These are phyloP conservation scores for Hemileccinum rubropunctum DNA, from an alignment of 768 basidiomycete species.

Conservation along the genomic window DNA sequence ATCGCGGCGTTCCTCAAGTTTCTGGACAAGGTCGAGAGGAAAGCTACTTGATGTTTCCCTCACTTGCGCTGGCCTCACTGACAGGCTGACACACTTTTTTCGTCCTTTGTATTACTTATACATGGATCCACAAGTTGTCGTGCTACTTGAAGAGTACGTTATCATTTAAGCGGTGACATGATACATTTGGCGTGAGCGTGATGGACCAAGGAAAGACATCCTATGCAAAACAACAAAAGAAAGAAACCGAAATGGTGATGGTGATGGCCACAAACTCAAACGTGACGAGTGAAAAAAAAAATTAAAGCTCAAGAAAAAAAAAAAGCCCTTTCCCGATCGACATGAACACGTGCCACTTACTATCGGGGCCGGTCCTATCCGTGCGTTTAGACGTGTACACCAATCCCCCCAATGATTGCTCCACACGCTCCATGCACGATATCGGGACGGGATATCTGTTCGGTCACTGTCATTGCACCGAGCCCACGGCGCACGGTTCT, in stretches of 20 bases:
- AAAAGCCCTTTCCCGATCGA: slow-evolving; percentile 1
- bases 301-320: slow-evolving; percentile 4
- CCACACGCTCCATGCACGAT: background rate
- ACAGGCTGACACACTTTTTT: background rate
- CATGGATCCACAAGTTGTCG: slow-evolving; percentile 7
- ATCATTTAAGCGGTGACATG: slow-evolving; percentile 16
- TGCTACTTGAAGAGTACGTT: slow-evolving; percentile 18
- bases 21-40: slow-evolving; percentile 26
- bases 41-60: background rate
- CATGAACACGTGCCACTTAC: background rate
- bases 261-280: background rate
- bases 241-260: slow-evolving; percentile 1
- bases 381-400: background rate
- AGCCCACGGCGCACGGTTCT: slow-evolving; percentile 1
- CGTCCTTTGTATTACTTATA: slow-evolving; percentile 11
- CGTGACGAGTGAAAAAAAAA: slow-evolving; percentile 1
- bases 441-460: background rate
- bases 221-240: slow-evolving; percentile 29
- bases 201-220: slow-evolving; percentile 14
- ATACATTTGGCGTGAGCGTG: slow-evolving; percentile 25
- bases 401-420: background rate
- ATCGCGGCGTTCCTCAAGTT: slow-evolving; percentile 41
- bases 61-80: background rate
- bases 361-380: background rate
- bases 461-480: slow-evolving; percentile 15